These are phyloP conservation scores for Naganishia liquefaciens DNA, from an alignment of 1,284 basidiomycete genomes.

Conservation along the genomic window DNA sequence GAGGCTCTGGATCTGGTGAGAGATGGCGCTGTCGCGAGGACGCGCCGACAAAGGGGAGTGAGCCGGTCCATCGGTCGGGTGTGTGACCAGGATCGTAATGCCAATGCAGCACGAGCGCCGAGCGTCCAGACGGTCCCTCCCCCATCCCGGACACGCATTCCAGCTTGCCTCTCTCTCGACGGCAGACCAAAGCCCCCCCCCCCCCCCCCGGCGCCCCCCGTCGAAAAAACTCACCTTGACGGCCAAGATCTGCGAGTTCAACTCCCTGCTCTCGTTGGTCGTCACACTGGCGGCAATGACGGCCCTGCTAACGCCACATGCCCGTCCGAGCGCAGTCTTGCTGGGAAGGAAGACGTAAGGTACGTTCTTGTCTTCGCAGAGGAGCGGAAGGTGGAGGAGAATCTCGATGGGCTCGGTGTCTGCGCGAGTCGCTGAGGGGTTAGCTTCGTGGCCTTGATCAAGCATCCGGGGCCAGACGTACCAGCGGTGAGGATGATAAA, in stretches of 20 bases:
- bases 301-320: slow-evolving; percentile 92
- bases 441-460: neutral
- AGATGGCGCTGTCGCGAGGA: neutral
- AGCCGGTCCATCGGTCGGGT: neutral
- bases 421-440: neutral
- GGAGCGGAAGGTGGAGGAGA: slow-evolving; percentile 89
- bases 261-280: slow-evolving; percentile 91
- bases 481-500: slow-evolving; percentile 94
- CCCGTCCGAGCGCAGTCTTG: slow-evolving; percentile 91
- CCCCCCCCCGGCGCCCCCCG: neutral
- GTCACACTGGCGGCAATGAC: slow-evolving; percentile 95
- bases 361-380: slow-evolving; percentile 99
- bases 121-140: too few species aligned
- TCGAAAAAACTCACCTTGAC: slow-evolving; percentile 63
- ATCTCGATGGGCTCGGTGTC: slow-evolving; percentile 98
- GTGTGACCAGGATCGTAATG: neutral
- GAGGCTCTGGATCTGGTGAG: too few species aligned
- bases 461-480: slow-evolving; percentile 32
- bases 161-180: neutral
- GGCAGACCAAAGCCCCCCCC: neutral
- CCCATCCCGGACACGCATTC: neutral
- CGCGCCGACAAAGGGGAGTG: neutral
- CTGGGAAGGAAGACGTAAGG: slow-evolving; percentile 93
- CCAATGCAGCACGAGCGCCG: neutral
- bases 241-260: slow-evolving; percentile 84